Conservation (phyloP, 2,329 filamentous ascomycete species). For the Huntiella savannae region DNA sequence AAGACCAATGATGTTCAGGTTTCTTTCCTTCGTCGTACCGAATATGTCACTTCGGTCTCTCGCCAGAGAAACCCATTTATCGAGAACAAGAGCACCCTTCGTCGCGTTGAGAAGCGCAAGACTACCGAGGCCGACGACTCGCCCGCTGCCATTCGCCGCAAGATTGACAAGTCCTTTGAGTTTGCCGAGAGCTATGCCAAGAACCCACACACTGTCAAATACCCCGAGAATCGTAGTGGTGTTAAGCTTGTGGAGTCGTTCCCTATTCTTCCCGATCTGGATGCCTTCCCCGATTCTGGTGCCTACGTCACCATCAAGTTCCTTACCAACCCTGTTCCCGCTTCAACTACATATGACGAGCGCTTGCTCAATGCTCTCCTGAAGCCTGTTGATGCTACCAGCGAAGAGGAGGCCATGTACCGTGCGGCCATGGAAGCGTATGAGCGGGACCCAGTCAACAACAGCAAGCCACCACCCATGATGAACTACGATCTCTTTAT, state of each 20-base stretch:
- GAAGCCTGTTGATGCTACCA: slow-evolving; percentile 36
- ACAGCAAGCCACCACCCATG: slow-evolving; percentile 35
- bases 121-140: slow-evolving; percentile 40
- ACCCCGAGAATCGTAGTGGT: slow-evolving; percentile 35
- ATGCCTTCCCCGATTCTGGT: slow-evolving; percentile 50
- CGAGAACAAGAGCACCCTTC: slow-evolving; percentile 13
- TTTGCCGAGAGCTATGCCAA: slow-evolving; percentile 33
- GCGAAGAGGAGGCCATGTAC: slow-evolving; percentile 33
- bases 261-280: slow-evolving; percentile 44
- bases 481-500: slow-evolving; percentile 53
- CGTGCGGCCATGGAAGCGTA: slow-evolving; percentile 32
- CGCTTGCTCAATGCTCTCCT: slow-evolving; percentile 43
- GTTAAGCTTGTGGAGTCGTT: slow-evolving; percentile 39
- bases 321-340: slow-evolving; percentile 41
- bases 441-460: slow-evolving; percentile 35
- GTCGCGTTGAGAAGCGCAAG: slow-evolving; percentile 20
- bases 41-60: slow-evolving; percentile 61
- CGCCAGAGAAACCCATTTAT: slow-evolving; percentile 19
- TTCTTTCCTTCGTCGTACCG: slow-evolving; percentile 86
- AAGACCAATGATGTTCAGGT: slow-evolving; percentile 59
- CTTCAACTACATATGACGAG: slow-evolving; percentile 33
- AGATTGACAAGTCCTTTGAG: slow-evolving; percentile 44
- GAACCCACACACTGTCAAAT: slow-evolving; percentile 33
- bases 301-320: slow-evolving; percentile 54
- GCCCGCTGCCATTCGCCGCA: slow-evolving; percentile 46